Base-by-base conservation (phyloP, 2,329 filamentous ascomycete species). In the Penicillium occitanis region DNA sequence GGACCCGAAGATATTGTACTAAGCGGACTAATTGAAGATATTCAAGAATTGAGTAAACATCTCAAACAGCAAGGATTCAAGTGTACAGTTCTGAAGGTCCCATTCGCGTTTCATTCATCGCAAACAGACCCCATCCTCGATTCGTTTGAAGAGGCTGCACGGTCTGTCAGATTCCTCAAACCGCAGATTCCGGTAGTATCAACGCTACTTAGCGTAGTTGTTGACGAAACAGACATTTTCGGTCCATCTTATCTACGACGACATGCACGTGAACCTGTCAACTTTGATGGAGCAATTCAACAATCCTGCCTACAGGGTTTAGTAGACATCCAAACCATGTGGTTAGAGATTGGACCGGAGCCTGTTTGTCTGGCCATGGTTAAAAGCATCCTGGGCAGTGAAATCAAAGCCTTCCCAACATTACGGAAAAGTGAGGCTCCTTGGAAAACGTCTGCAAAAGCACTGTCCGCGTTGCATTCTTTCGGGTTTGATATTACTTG, bases 401-500 rank as follows among this genome's bases (percentile, higher is more conserved):
- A 60, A 11, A 30, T 46, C 7, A 25, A 25, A 3, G 40, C 40
- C 2, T 30, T 65, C 7, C 22, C 63, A n/a, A 22, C 40, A 4
- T 22, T 60, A 1, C 19, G 28, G 0, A 44, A 46, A 11, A 65
- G n/a, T 13, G 40, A 65, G 40, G 13, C 28, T n/a, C 25, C 42
- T 5, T 65, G 63, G 53, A 37, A 28, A 22, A 30, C 33, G 1
- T n/a, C 13, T 19, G 25, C 19, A 4, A 58, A 13, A 8, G 19
- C 25, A 6, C 8, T 62, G 17, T 19, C 64, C 8, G 28, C 37
- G 3, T 14, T 61, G 19, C 30, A 62, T 19, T 11, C 44, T 19
- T 7, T 11, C 5, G 90, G 90, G 50, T 79, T 90, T 14, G 79
- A 83, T 61, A 80, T 92, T 65, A 84, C 90, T 75, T 93, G 90